Evolutionary conservation across 2,329 filamentous ascomycete species (phyloP), one percentile per base, ranked within the genome.

Genomic region (Hawksworthiomyces lignivorus): DNA sequence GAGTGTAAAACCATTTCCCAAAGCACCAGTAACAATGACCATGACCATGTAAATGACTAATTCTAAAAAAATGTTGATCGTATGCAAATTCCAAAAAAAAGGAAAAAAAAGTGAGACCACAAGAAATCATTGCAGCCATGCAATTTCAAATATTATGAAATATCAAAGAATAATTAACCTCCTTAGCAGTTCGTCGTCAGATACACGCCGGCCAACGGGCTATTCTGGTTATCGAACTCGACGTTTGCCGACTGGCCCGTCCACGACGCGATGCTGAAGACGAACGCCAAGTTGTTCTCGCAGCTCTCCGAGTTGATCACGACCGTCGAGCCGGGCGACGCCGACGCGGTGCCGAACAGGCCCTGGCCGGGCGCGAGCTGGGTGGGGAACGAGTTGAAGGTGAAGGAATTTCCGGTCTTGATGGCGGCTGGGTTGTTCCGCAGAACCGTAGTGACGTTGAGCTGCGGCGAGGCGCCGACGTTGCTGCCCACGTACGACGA

Each of bases 391-490:
- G 18, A 31, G 33, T 33, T 34, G 33, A 36, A 45, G 2, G 34
- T 41, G 12, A 38, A 41, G 11, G 11, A 18, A 30, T 45, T 45
- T 29, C 38, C 38, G 43, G 41, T 41, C 17, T 29, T 19, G 19
- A 45, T 30, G 33, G 38, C 43, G 33, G 10, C 33, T 19, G 43
- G 39, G 33, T 35, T 37, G 29, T 10, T 9, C 10, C 29, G 30
- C 21, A 45, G 39, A 11, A 45, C 43, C 2, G 43, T 41, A 4
- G 43, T 41, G 21, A 45, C 43, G 24, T 41, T 45, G 33, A 45
- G 38, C 38, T 37, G 38, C 12, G 41, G 41, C 18, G 19, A 7
- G 14, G 24, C 30, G 18, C 30, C 30, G 10, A 22, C 18, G 7
- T n/a, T 15, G 19, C 4, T 15, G 32, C 37, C 31, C n/a, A 35